Evolutionary conservation across 2,329 filamentous ascomycete species (phyloP).

Genomic region (Phaeoacremonium minimum): DNA sequence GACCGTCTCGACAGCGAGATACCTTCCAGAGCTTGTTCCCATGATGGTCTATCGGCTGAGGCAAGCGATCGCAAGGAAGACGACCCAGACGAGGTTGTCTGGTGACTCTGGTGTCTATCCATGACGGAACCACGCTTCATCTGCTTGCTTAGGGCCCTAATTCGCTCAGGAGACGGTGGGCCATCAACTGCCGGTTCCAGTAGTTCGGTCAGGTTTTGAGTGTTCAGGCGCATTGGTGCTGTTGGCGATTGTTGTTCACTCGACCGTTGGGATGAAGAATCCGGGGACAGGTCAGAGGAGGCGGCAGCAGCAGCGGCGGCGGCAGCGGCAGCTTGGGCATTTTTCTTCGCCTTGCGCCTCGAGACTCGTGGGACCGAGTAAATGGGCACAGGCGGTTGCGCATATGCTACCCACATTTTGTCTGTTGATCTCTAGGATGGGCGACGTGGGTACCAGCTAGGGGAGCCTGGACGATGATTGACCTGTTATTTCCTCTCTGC

Average conservation of each 20-base stretch:
- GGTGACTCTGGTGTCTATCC: conserved; percentile 41
- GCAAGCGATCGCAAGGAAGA: conserved; percentile 46
- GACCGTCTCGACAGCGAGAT: conserved; percentile 49
- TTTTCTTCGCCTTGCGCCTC: neutral
- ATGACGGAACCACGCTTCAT: conserved; percentile 49
- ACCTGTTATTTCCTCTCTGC: no score
- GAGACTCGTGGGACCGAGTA: neutral
- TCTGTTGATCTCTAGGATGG: no score
- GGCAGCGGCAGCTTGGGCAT: no score
- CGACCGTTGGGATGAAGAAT: neutral
- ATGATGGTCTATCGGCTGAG: conserved; percentile 37
- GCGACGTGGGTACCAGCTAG: no score
- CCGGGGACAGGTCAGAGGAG: neutral
- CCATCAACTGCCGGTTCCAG: conserved; percentile 56
- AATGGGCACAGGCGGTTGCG: neutral
- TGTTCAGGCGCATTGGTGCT: conserved; percentile 6
- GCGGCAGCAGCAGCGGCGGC: no score
- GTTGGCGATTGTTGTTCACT: neutral
- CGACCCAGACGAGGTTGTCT: conserved; percentile 50
- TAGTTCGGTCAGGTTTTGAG: conserved; percentile 31
- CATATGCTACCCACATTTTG: neutral
- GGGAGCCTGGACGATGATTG: no score
- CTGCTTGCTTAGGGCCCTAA: conserved; percentile 55
- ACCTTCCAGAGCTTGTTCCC: conserved; percentile 46
- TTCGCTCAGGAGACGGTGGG: conserved; percentile 55